phyloP scores from a whole-genome alignment of 352 stramenopile species.

The Phytophthora constricta region DNA sequence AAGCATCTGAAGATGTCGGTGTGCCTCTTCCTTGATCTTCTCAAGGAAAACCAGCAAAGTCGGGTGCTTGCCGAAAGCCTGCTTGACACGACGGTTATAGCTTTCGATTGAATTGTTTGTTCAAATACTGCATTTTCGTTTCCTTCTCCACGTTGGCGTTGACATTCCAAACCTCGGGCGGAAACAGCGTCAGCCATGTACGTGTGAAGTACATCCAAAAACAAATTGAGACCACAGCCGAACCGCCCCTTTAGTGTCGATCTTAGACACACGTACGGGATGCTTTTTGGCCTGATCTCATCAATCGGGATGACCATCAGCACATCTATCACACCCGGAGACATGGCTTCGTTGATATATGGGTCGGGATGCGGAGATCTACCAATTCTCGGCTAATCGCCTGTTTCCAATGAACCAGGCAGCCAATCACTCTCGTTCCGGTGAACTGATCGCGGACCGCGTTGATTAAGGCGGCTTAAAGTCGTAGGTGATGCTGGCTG shows the following conservation, averaged over 20 bases:
- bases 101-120: conserved; percentile 20
- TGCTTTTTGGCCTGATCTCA: conserved; percentile 7
- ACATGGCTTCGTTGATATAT: conserved; percentile 8
- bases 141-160: not conserved
- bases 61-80: conserved; percentile 1
- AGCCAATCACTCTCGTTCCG: not conserved
- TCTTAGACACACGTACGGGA: conserved; percentile 9
- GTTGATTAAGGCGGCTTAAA: not conserved
- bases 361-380: conserved; percentile 1
- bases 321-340: not conserved
- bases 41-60: conserved; percentile 3
- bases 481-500: not conserved
- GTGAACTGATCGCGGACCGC: not conserved
- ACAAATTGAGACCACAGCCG: not conserved
- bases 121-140: conserved; percentile 2
- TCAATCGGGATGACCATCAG: not conserved
- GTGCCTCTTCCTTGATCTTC: not conserved
- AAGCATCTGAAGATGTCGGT: not conserved
- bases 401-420: conserved; percentile 4
- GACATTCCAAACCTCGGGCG: not conserved
- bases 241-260: not conserved
- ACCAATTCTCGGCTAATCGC: conserved; percentile 1
- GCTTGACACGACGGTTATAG: conserved; percentile 8
- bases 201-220: not conserved
- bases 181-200: conserved; percentile 11